Conservation (phyloP, 768 basidiomycete genomes). For the Podaxis sp. region DNA sequence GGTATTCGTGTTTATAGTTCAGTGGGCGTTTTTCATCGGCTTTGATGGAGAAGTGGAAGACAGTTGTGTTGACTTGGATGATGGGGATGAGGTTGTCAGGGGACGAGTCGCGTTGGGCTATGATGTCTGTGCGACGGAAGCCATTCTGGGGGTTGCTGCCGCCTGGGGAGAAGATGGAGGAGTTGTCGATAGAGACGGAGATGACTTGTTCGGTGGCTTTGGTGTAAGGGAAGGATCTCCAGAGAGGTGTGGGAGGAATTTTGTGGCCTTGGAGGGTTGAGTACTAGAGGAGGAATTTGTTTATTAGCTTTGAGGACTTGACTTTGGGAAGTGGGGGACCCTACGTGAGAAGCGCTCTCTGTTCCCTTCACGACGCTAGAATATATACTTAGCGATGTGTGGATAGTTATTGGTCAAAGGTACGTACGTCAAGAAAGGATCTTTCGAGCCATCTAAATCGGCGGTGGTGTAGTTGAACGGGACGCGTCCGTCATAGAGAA, state of each 20-base stretch:
- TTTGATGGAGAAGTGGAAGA: slow-evolving; percentile 48
- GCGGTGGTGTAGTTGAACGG: slow-evolving; percentile 36
- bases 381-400: neutral
- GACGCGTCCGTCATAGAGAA: slow-evolving; percentile 50
- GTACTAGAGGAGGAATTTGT: slow-evolving; percentile 29
- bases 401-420: neutral
- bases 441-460: slow-evolving; percentile 41
- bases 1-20: slow-evolving; percentile 57
- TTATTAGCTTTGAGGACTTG: neutral
- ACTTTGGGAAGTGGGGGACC: slow-evolving; percentile 11
- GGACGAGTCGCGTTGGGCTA: slow-evolving; percentile 40
- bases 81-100: slow-evolving; percentile 30
- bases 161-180: slow-evolving; percentile 52
- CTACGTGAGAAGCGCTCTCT: slow-evolving; percentile 45
- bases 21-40: slow-evolving; percentile 30
- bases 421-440: slow-evolving; percentile 53
- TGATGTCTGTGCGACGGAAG: slow-evolving; percentile 57
- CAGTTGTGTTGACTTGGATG: slow-evolving; percentile 37
- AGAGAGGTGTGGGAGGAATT: slow-evolving; percentile 44
- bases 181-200: slow-evolving; percentile 51
- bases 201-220: slow-evolving; percentile 43
- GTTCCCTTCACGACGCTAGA: slow-evolving; percentile 52
- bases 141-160: slow-evolving; percentile 44
- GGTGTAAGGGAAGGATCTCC: slow-evolving; percentile 23
- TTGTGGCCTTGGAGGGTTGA: slow-evolving; percentile 34